Evolutionary conservation across 768 basidiomycete genomes (phyloP), one percentile per base, ranked within the genome.

Genomic region (Tulasnella sp.): DNA sequence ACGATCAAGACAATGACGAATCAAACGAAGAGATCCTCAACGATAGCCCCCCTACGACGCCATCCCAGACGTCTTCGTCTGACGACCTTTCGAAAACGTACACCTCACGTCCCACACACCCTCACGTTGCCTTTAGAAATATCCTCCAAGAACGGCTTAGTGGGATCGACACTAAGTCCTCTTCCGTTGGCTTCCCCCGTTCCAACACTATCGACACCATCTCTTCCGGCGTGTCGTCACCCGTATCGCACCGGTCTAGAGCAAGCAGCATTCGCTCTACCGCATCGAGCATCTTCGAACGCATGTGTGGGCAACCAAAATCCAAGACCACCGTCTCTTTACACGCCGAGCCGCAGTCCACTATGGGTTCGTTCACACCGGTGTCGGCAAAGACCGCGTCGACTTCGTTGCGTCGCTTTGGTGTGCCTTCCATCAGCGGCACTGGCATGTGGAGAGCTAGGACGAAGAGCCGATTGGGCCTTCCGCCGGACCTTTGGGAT

Each of bases 331-430:
- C 78, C 0, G 24, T 44, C 16, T 46, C 78, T 8, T 34, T 74
- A 10, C 71, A 31, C 71, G 18, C 78, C 14, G 78, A 79, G 12
- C 40, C 42, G 10, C 73, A 58, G 44, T 73, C 78, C 31, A 58
- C 76, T 16, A 79, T 79, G 78, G 78, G 78, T 7, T 42, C 46
- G 14, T 79, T 79, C 71, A 79, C 78, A 24, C 78, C 78, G 27
- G 78, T 79, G 3, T 73, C 78, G 42, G 78, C 78, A 21, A 79
- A 79, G 44, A 79, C 78, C n/a, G 78, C 78, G 71, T 31, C 78
- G 71, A 71, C 68, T 36, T 79, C 78, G 31, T 34, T 79, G 71
- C 31, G 78, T 18, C 71, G 56, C 4, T 72, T 79, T 36, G 71
- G 44, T 36, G 39, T 72, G 3, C 68, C 62, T 34, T 6, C 52